Evolutionary conservation across 2,329 filamentous ascomycete genomes (phyloP), one percentile per base, ranked within the genome.

Genomic region (Fusarium tuaranense): DNA sequence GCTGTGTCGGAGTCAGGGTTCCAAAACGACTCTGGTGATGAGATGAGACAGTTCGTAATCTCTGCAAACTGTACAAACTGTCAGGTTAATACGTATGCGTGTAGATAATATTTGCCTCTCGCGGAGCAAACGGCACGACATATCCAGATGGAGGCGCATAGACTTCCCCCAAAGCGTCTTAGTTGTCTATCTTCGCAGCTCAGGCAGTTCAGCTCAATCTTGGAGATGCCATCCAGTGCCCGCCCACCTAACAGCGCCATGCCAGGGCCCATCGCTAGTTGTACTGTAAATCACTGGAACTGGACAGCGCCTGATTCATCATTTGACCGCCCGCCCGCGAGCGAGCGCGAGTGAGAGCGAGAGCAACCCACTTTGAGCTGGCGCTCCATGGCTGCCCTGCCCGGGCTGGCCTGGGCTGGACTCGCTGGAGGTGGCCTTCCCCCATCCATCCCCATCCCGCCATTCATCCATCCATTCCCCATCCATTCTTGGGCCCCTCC

Each of bases 401-500:
- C 32, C 32, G 32, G 32, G 32, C 63, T 72, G 41, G 48, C 38
- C 39, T 36, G 57, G 32, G 5, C 34, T 59, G 22, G 22, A 22
- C 22, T 22, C 22, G 22, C 22, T 22, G 32, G 32, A 34, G 32
- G 32, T 34, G 32, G 34, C 22, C 36, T 48, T 30, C 25, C 60
- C 59, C 59, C 59, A 61, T 46, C 38, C 18, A 58, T 58, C 53
- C 55, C 53, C 53, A 55, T 55, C 51, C 51, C 51, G 44, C 44
- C 44, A 48, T 48, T 48, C 46, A 59, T 59, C 34, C 34, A 39
- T 25, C 22, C 55, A n/a, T 38, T 59, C 71, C 66, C 38, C 71
- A 65, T 74, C 58, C 55, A 73, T 68, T 51, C 48, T 68, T 36
- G 48, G 68, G 72, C 68, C 67, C 70, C 69, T 69, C 59, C 65